phyloP scores from a whole-genome alignment of 805 yeast genomes.

The Cyberlindnera sargentensis region DNA sequence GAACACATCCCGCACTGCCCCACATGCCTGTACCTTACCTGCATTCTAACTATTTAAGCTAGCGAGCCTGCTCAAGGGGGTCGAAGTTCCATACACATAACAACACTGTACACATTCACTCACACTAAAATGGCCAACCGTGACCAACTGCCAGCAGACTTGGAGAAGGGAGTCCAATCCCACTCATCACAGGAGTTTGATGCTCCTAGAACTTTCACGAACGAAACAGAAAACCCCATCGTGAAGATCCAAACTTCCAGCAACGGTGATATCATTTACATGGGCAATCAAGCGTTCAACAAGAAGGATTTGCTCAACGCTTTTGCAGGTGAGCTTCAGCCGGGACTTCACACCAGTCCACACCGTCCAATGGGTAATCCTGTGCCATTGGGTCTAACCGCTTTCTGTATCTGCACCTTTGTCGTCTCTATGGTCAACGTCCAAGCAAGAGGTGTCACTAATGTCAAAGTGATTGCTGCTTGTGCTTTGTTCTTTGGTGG shows the following conservation, averaged over 20 bases:
- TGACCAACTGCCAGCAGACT: slow-evolving; percentile 9
- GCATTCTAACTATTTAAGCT: too few species aligned
- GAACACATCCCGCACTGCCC: too few species aligned
- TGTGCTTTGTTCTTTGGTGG: slow-evolving; percentile 71
- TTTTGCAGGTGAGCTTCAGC: slow-evolving; percentile 50
- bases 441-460: slow-evolving; percentile 60
- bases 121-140: neutral
- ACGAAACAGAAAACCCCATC: slow-evolving; percentile 8
- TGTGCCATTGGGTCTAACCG: slow-evolving; percentile 67
- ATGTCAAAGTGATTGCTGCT: slow-evolving; percentile 56
- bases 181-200: slow-evolving; percentile 15
- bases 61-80: too few species aligned
- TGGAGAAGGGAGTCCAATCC: slow-evolving; percentile 14
- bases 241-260: slow-evolving; percentile 21
- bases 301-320: slow-evolving; percentile 54
- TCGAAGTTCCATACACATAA: too few species aligned
- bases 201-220: slow-evolving; percentile 5
- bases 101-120: neutral
- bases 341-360: slow-evolving; percentile 38
- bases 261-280: slow-evolving; percentile 31
- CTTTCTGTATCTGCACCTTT: slow-evolving; percentile 52
- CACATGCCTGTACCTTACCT: too few species aligned
- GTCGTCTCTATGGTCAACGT: slow-evolving; percentile 57
- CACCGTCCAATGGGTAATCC: slow-evolving; percentile 60
- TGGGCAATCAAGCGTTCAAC: slow-evolving; percentile 36